Conservation (phyloP, 805 yeast genomes). For the Candida xiaguanensis region DNA sequence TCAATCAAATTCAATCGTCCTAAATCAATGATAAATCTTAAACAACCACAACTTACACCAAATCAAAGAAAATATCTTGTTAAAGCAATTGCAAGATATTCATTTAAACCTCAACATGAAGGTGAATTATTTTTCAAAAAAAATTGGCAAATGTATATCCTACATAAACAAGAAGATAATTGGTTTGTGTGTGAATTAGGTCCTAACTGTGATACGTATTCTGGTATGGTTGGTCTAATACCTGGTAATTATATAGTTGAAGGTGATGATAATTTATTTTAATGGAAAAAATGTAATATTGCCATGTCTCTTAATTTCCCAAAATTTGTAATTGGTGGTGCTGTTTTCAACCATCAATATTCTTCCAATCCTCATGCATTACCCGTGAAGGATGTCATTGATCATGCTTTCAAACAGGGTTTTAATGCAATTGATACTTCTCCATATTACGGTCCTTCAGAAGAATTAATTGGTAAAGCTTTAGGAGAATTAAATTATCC, state of each 20-base stretch:
- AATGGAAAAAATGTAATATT: neutral
- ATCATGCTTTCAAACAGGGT: slow-evolving; percentile 61
- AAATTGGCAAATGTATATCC: slow-evolving; percentile 39
- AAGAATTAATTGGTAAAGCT: slow-evolving; percentile 66
- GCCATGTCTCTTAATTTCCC: slow-evolving; percentile 29
- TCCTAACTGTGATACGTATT: slow-evolving; percentile 25
- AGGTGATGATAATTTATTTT: slow-evolving; percentile 17
- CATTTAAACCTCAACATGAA: slow-evolving; percentile 37
- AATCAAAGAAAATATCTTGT: slow-evolving; percentile 25
- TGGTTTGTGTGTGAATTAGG: slow-evolving; percentile 45
- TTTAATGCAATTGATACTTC: slow-evolving; percentile 83
- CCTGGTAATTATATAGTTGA: slow-evolving; percentile 42
- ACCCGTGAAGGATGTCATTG: slow-evolving; percentile 56
- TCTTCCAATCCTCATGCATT: slow-evolving; percentile 60
- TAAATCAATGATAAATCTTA: slow-evolving; percentile 25
- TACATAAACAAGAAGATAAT: slow-evolving; percentile 41
- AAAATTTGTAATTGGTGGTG: slow-evolving; percentile 79
- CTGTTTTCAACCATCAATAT: slow-evolving; percentile 80
- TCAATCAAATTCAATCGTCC: slow-evolving; percentile 24
- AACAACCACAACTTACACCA: slow-evolving; percentile 33
- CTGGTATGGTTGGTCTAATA: slow-evolving; percentile 38
- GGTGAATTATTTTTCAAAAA: slow-evolving; percentile 40
- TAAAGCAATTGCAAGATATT: slow-evolving; percentile 38
- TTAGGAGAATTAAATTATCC: slow-evolving; percentile 38
- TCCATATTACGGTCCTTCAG: slow-evolving; percentile 92